Base-by-base conservation (phyloP, 306 rosid genomes). In the Lotus japonicus region DNA sequence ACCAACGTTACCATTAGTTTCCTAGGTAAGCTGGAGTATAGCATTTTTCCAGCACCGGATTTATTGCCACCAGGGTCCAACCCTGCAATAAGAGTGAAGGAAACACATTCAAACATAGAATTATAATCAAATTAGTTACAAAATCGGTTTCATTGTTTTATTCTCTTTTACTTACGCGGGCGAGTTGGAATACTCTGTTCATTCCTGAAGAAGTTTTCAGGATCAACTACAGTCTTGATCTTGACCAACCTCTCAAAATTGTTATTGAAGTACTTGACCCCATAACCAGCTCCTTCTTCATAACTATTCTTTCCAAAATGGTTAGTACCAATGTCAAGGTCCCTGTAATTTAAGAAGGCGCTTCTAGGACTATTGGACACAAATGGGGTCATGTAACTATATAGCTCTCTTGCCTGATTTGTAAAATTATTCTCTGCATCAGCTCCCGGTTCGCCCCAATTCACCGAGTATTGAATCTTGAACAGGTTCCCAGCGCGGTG, bases 321-420 rank as follows among this genome's bases (percentile, higher is more conserved):
- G 21, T 74, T 82, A 42, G 60, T 74, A 39, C 86, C 86, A 66
- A 82, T 82, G 33, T 82, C 86, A 38, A 81, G 82, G 46, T 81
- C 85, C 57, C 85, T 77, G 54, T 81, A 81, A 45, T 77, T 73
- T 21, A 81, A 73, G 53, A 21, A 81, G 14, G 82, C 80, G 9
- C 85, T 81, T 65, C 85, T 77, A 13, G 85, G 85, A 69, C 26
- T 77, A 55, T 35, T 81, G 9, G 85, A 81, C 19, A 81, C 82
- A 69, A 77, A 81, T 6, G 86, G 78, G 4, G 86, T 78, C 86
- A 78, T 82, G 58, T 65, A 82, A 70, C 74, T 48, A 57, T 78
- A 58, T 0, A 82, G 17, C 58, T 17, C 55, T 70, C 35, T 58
- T 11, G 59, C 41, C 48, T 70, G 81, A 28, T 21, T 49, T 13